Conservation (phyloP, 2,329 filamentous ascomycete species). For the Arachnomyces sp. region DNA sequence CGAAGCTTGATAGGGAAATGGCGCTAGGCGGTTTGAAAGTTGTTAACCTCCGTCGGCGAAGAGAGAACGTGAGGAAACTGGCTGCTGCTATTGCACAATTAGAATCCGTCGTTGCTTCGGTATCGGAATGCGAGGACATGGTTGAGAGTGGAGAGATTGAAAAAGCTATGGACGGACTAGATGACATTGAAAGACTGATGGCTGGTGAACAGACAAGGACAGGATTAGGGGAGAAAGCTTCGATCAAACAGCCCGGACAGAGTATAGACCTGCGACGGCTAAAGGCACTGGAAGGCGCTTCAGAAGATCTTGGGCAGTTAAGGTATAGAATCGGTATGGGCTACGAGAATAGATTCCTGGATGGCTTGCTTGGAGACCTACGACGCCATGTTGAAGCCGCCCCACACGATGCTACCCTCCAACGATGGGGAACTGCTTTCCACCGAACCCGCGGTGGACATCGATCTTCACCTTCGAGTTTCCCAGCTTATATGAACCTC, state of each 20-base stretch:
- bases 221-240: constrained; percentile 19
- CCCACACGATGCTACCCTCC: constrained; percentile 62
- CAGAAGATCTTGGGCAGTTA: constrained; percentile 65
- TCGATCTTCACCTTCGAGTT: constrained; percentile 56
- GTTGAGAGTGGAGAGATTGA: constrained; percentile 81
- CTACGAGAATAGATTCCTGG: constrained; percentile 73
- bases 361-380: constrained; percentile 69
- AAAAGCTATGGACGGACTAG: constrained; percentile 67
- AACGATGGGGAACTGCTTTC: constrained; percentile 74
- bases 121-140: constrained; percentile 67
- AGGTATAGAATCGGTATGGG: constrained; percentile 76
- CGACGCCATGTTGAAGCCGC: constrained; percentile 70
- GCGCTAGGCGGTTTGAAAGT: constrained; percentile 77
- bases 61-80: constrained; percentile 76
- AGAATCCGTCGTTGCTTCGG: constrained; percentile 64
- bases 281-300: constrained; percentile 70
- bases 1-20: constrained; percentile 76
- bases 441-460: constrained; percentile 62
- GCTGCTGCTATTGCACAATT: constrained; percentile 78
- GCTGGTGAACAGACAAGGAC: constrained; percentile 54
- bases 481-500: constrained; percentile 70
- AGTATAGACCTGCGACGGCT: constrained; percentile 65
- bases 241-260: constrained; percentile 27
- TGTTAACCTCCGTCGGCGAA: constrained; percentile 69
- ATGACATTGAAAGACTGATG: constrained; percentile 69